A percentile compares a stretch with the other conserved stretches of the same genome.
Evolutionary conservation across 768 basidiomycete genomes (phyloP).

Genomic region (Pleurotus djamor): DNA sequence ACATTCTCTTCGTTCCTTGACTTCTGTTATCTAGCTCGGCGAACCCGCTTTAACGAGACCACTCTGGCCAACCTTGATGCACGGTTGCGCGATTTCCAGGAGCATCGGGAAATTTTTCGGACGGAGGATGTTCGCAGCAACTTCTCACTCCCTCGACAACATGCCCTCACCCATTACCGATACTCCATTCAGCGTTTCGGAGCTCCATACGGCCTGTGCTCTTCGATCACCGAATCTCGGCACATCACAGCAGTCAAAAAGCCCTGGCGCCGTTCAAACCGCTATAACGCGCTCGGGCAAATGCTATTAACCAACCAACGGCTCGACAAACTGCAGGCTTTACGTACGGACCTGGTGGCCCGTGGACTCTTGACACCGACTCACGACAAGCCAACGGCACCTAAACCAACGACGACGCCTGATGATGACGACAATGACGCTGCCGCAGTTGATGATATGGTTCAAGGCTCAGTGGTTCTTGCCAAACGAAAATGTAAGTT

Average conservation of each 20-base stretch:
- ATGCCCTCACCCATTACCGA: constrained; percentile 15
- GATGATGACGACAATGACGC: not conserved
- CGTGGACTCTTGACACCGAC: constrained; percentile 13
- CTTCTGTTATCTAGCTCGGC: constrained; percentile 20
- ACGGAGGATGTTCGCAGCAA: constrained; percentile 9
- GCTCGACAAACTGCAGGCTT: constrained; percentile 16
- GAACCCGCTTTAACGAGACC: constrained; percentile 7
- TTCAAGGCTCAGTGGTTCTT: not conserved
- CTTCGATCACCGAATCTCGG: constrained; percentile 21
- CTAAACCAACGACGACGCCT: not conserved
- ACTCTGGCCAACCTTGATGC: constrained; percentile 7
- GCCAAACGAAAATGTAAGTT: not conserved
- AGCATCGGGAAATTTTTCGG: constrained; percentile 11
- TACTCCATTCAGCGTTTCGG: constrained; percentile 13
- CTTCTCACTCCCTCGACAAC: constrained; percentile 16
- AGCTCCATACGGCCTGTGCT: constrained; percentile 17
- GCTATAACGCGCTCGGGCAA: constrained; percentile 16
- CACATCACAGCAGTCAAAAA: constrained; percentile 22
- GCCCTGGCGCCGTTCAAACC: constrained; percentile 18
- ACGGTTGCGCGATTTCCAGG: constrained; percentile 9
- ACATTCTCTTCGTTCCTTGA: constrained; percentile 16
- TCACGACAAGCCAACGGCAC: not conserved
- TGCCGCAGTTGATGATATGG: not conserved
- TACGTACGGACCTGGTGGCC: constrained; percentile 11
- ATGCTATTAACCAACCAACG: constrained; percentile 19